phyloP scores from a whole-genome alignment of 2,329 filamentous ascomycete genomes.

The Lecanicillium sp. region DNA sequence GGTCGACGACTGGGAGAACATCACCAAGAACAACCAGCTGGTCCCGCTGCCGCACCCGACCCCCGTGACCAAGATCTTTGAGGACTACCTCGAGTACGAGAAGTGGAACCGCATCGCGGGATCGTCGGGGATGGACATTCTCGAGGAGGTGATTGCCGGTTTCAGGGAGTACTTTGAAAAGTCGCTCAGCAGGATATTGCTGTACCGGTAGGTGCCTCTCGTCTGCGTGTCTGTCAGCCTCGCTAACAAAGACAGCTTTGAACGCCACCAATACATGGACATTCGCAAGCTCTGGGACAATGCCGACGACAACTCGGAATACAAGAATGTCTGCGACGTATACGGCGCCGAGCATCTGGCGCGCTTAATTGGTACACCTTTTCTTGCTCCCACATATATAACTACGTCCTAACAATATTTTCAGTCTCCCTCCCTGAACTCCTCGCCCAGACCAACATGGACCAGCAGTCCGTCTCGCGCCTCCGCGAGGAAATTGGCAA shows the following conservation, averaged over 20 bases:
- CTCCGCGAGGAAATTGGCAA: slow-evolving; percentile 84
- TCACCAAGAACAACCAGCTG: slow-evolving; percentile 90
- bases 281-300: slow-evolving; percentile 65
- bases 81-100: slow-evolving; percentile 72
- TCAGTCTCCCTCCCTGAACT: slow-evolving; percentile 86
- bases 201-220: slow-evolving; percentile 58
- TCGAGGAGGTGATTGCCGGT: slow-evolving; percentile 83
- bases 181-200: slow-evolving; percentile 75
- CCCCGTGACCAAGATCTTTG: slow-evolving; percentile 70
- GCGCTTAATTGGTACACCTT: slow-evolving; percentile 68
- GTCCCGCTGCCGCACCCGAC: slow-evolving; percentile 75
- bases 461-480: slow-evolving; percentile 79
- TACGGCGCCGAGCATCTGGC: slow-evolving; percentile 92
- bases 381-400: background rate
- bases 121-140: slow-evolving; percentile 71
- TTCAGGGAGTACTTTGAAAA: slow-evolving; percentile 93
- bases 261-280: slow-evolving; percentile 80
- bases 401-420: slow-evolving; percentile 6
- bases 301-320: slow-evolving; percentile 56
- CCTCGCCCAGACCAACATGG: slow-evolving; percentile 97
- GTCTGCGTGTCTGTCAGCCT: background rate
- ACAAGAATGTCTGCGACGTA: slow-evolving; percentile 69
- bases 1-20: slow-evolving; percentile 98
- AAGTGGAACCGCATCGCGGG: slow-evolving; percentile 57
- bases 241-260: slow-evolving; percentile 56